These are phyloP conservation scores for Candida neerlandica DNA, from an alignment of 1,139 yeast species.

Conservation along the genomic window DNA sequence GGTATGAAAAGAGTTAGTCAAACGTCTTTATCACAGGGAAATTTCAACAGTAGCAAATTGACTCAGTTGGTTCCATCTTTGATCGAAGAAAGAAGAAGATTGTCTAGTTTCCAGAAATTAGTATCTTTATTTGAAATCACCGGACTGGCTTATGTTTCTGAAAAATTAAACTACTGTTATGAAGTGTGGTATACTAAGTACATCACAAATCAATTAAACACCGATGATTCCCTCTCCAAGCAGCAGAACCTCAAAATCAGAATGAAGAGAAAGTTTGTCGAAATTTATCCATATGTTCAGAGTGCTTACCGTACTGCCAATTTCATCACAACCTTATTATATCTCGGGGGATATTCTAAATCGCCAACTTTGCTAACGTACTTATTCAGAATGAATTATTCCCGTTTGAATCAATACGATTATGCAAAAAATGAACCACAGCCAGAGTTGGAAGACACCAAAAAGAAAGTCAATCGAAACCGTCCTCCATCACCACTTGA, in stretches of 20 bases:
- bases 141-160: constrained; percentile 67
- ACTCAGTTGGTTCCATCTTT: constrained; percentile 49
- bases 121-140: constrained; percentile 65
- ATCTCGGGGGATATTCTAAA: constrained; percentile 66
- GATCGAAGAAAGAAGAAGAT: constrained; percentile 56
- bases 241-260: constrained; percentile 31
- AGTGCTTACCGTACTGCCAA: constrained; percentile 52
- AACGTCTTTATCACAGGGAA: constrained; percentile 36
- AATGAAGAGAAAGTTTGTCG: constrained; percentile 51
- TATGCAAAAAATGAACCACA: constrained; percentile 51
- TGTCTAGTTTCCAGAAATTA: constrained; percentile 56
- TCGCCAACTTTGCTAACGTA: constrained; percentile 67
- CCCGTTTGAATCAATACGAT: constrained; percentile 69
- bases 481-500: constrained; percentile 60
- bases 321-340: constrained; percentile 63
- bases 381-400: constrained; percentile 64
- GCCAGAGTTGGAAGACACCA: constrained; percentile 16
- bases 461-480: constrained; percentile 29
- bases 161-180: constrained; percentile 66
- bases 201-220: constrained; percentile 48
- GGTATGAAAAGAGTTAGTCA: constrained; percentile 72
- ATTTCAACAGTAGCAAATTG: constrained; percentile 35
- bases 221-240: constrained; percentile 32
- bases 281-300: constrained; percentile 62
- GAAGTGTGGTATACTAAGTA: constrained; percentile 65